Conservation (phyloP, 257 asterid species). For the Echium plantagineum region DNA sequence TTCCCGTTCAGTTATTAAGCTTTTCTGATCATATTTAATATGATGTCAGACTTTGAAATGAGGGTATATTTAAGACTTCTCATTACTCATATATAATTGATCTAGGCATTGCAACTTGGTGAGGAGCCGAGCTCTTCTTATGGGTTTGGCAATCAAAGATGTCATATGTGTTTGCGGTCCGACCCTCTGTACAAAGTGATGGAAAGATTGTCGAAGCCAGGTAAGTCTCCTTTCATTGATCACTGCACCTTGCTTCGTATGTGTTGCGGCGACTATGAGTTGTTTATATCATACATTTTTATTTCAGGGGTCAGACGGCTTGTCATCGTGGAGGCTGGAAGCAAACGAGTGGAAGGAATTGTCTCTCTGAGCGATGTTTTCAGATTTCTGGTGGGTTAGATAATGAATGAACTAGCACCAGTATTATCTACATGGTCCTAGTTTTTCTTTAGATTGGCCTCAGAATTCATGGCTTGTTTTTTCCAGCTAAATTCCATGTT, state of each 20-base stretch:
- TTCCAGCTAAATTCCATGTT: not conserved
- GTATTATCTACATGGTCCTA: not conserved
- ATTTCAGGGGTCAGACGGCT: slow-evolving; percentile 47
- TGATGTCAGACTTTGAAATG: too few species aligned
- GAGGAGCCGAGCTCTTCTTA: slow-evolving; percentile 49
- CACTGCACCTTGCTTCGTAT: not conserved
- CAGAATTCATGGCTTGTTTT: not conserved
- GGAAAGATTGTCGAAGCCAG: slow-evolving; percentile 59
- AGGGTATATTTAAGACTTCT: too few species aligned
- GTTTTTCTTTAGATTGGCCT: not conserved
- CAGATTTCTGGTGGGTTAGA: slow-evolving; percentile 25
- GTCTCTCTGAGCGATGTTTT: slow-evolving; percentile 39
- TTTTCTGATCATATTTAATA: too few species aligned
- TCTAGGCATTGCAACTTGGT: slow-evolving; percentile 60
- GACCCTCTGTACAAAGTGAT: slow-evolving; percentile 64
- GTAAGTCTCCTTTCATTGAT: slow-evolving; percentile 15
- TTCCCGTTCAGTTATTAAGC: not conserved
- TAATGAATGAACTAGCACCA: not conserved
- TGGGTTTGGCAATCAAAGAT: slow-evolving; percentile 49
- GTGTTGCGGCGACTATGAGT: not conserved
- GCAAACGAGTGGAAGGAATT: slow-evolving; percentile 57
- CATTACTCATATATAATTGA: too few species aligned
- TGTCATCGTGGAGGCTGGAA: slow-evolving; percentile 52
- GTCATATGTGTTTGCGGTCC: slow-evolving; percentile 68
- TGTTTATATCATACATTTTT: not conserved